phyloP scores from a whole-genome alignment of 78 protist genomes.

The Blattamonas nauphoetae region DNA sequence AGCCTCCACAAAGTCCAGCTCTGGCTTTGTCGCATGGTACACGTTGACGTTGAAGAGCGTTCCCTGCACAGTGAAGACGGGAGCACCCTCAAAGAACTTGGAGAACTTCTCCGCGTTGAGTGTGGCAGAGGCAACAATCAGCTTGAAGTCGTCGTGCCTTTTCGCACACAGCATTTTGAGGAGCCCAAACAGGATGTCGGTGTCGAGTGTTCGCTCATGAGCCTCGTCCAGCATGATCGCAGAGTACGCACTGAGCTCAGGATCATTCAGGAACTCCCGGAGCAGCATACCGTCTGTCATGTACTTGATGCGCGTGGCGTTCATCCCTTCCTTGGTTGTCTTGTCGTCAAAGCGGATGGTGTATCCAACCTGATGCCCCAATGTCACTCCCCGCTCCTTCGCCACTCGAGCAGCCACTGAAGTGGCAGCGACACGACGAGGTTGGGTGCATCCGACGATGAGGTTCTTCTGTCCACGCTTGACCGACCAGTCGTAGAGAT shows the following conservation, averaged over 20 bases:
- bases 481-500: slow-evolving; percentile 8
- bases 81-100: slow-evolving; percentile 79
- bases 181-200: slow-evolving; percentile 89
- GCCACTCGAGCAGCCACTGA: slow-evolving; percentile 55
- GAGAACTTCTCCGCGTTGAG: slow-evolving; percentile 88
- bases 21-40: slow-evolving; percentile 85
- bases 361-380: slow-evolving; percentile 80
- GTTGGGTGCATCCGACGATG: slow-evolving; percentile 59
- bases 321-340: slow-evolving; percentile 47
- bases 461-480: slow-evolving; percentile 20
- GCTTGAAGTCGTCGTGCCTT: neutral
- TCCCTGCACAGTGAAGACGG: slow-evolving; percentile 61
- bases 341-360: slow-evolving; percentile 86
- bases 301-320: slow-evolving; percentile 68
- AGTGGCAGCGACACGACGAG: slow-evolving; percentile 64
- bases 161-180: slow-evolving; percentile 36
- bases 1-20: slow-evolving; percentile 91
- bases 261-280: slow-evolving; percentile 78
- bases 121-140: slow-evolving; percentile 82
- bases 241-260: slow-evolving; percentile 63
- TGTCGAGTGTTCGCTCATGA: slow-evolving; percentile 96
- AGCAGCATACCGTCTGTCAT: slow-evolving; percentile 97
- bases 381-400: slow-evolving; percentile 59
- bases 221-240: slow-evolving; percentile 95
- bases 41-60: slow-evolving; percentile 78